Percentiles rank a stretch among this genome's conserved stretches.
Conservation (phyloP, 2,329 filamentous ascomycete genomes). For the Onygenales sp. region DNA sequence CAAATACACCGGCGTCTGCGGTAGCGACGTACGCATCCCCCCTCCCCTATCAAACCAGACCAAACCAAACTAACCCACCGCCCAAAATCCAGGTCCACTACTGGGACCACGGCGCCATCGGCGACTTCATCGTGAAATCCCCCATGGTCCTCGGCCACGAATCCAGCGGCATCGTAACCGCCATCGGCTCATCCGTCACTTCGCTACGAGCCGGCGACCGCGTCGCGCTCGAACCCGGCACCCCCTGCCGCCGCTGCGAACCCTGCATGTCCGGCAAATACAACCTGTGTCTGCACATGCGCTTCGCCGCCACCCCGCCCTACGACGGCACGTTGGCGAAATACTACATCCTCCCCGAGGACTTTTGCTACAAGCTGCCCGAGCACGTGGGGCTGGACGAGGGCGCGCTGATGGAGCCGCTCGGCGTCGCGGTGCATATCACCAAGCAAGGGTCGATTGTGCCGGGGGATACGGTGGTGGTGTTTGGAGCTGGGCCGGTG, state of each 20-base stretch:
- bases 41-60: not conserved
- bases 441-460: conserved; percentile 61
- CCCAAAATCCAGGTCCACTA: conserved; percentile 31
- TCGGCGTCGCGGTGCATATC: conserved; percentile 80
- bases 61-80: not conserved
- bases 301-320: conserved; percentile 89
- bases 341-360: conserved; percentile 73
- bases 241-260: conserved; percentile 54
- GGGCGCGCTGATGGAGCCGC: conserved; percentile 82
- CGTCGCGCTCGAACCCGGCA: conserved; percentile 61
- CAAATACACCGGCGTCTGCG: conserved; percentile 82
- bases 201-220: conserved; percentile 52
- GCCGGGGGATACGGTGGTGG: conserved; percentile 67
- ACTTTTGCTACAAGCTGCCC: conserved; percentile 90
- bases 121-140: conserved; percentile 34
- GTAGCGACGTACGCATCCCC: conserved; percentile 56
- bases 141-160: conserved; percentile 57
- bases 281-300: conserved; percentile 75
- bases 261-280: conserved; percentile 59
- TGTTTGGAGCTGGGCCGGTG: conserved; percentile 82
- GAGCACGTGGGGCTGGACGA: conserved; percentile 68
- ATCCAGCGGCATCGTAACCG: conserved; percentile 61
- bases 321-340: conserved; percentile 81
- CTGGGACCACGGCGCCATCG: conserved; percentile 38
- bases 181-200: conserved; percentile 57